These are phyloP conservation scores for Astrephomene gubernaculifera DNA, from an alignment of 139 green algal genomes.

Conservation along the genomic window DNA sequence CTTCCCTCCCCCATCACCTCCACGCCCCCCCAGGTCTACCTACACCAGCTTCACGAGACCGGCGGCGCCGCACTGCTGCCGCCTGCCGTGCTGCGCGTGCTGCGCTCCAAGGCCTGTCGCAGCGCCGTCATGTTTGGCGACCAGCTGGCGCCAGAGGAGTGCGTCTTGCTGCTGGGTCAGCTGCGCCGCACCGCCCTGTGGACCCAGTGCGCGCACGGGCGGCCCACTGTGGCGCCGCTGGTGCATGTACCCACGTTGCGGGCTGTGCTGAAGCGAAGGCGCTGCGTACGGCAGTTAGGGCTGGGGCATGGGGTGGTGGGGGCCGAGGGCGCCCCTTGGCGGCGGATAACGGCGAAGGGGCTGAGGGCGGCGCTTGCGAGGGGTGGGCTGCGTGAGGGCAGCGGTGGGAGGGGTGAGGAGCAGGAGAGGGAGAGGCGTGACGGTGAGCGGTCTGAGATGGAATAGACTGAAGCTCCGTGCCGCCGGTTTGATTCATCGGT, in stretches of 20 bases:
- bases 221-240: conserved; percentile 70
- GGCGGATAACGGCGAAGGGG: not conserved
- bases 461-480: no score
- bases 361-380: not conserved
- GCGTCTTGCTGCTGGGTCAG: conserved; percentile 61
- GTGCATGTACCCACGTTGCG: conserved; percentile 30
- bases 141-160: conserved; percentile 59
- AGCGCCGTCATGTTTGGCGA: conserved; percentile 90
- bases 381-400: no score
- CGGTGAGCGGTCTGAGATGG: no score
- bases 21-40: conserved; percentile 59
- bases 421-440: no score
- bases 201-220: conserved; percentile 85
- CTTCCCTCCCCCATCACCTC: not conserved
- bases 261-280: not conserved
- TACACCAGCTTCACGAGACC: conserved; percentile 73
- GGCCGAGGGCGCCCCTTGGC: not conserved
- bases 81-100: conserved; percentile 60
- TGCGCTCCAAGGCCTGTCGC: conserved; percentile 83
- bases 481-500: no score
- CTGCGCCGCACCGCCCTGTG: conserved; percentile 70
- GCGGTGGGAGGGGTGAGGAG: no score
- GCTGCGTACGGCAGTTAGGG: not conserved
- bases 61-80: conserved; percentile 46
- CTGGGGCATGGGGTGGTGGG: no score